Base-by-base conservation (phyloP, 352 stramenopile species). In the Pythium phragmiticola region DNA sequence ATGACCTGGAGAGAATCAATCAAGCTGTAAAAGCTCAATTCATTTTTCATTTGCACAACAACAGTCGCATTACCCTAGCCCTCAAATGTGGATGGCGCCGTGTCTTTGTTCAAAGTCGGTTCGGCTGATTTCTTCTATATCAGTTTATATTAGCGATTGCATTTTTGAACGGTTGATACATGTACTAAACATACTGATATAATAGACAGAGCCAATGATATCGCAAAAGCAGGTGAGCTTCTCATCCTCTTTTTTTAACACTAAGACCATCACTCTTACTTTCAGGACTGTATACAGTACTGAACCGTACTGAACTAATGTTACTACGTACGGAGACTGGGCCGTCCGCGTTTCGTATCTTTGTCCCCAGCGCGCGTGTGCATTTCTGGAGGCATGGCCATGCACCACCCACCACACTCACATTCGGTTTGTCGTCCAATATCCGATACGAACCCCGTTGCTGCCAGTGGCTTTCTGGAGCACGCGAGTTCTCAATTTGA, bases 341-440 rank as follows among this genome's bases (percentile, higher is more conserved):
- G 16, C 28, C n/a, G 19, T 28, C 33, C 48, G 16, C 47, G 57
- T 21, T 46, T 61, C 76, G 73, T 80, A 78, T 84, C 74, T 81
- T 80, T 84, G 74, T 59, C 36, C 49, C 74, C 66, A 41, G 26
- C 48, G 41, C 56, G 23, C 60, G 26, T 61, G 60, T 60, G 60
- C 52, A 51, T 66, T 42, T 47, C 3, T 48, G 59, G 58, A 19
- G 30, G 30, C 59, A 65, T 65, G 59, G 59, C 57, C 57, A 64
- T 36, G 57, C 57, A 57, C 23, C 50, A 12, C 28, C 5, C 30
- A 39, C 28, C 28, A 39, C 34, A 2, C 7, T 26, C 53, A 36
- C 34, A 36, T 9, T 23, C 53, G 26, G n/a, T 21, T 39, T 57
- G 33, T 57, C 50, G 50, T 33, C 49, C 33, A 56, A 30, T 56